A percentile compares a stretch with the other conserved stretches of the same genome.
Conservation (phyloP, 2,329 filamentous ascomycete species). For the Xylaria sp. region DNA sequence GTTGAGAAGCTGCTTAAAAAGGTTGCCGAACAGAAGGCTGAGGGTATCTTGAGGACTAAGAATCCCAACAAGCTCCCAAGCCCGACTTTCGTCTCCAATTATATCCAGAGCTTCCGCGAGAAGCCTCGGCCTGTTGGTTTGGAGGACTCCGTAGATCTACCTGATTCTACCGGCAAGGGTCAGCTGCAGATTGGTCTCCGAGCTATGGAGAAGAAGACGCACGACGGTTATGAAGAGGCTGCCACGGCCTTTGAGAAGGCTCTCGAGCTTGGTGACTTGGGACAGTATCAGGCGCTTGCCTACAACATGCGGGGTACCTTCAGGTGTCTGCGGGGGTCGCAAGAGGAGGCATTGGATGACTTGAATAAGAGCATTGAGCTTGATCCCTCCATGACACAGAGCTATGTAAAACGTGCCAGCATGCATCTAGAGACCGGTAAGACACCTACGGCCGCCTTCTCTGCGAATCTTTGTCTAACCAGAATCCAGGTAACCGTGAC, state of each 20-base stretch:
- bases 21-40: constrained; percentile 93
- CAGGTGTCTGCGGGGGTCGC: constrained; percentile 90
- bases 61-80: constrained; percentile 90
- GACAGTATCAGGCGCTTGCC: constrained; percentile 85
- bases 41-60: constrained; percentile 84
- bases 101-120: constrained; percentile 96
- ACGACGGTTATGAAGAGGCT: constrained; percentile 91
- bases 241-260: constrained; percentile 88
- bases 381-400: constrained; percentile 88
- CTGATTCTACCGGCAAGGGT: constrained; percentile 82
- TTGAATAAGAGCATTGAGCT: constrained; percentile 94
- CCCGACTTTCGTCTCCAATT: constrained; percentile 97
- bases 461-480: constrained; percentile 14
- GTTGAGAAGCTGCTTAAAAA: constrained; percentile 96
- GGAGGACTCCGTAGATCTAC: constrained; percentile 81
- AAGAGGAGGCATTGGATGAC: constrained; percentile 82
- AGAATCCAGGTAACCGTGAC: constrained; percentile 76
- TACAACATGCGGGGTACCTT: constrained; percentile 98
- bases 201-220: constrained; percentile 85
- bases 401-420: constrained; percentile 98
- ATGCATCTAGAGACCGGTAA: constrained; percentile 93
- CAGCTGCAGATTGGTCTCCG: constrained; percentile 86
- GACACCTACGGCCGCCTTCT: constrained; percentile 43
- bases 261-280: constrained; percentile 82
- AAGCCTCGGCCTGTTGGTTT: constrained; percentile 83